Evolutionary conservation across 805 yeast genomes (phyloP).

Genomic region (Wickerhamomyces pijperi): DNA sequence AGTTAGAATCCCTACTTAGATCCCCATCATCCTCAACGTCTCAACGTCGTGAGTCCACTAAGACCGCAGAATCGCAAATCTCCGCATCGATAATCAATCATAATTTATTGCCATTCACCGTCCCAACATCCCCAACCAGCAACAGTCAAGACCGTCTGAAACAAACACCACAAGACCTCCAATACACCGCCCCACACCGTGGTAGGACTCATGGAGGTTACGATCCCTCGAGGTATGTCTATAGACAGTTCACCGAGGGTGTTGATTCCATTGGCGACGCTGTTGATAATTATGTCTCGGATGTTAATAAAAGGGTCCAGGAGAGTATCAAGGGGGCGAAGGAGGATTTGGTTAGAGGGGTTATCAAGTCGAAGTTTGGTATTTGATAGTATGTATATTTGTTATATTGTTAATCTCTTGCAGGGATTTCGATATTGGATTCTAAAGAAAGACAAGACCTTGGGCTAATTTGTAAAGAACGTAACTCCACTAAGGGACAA

Average conservation of each 20-base stretch:
- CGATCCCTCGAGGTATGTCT: constrained; percentile 27
- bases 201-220: constrained; percentile 24
- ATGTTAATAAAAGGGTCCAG: constrained; percentile 39
- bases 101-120: neutral
- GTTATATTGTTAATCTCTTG: too few species aligned
- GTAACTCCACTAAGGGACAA: too few species aligned
- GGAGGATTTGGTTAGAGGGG: constrained; percentile 36
- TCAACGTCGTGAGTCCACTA: constrained; percentile 11
- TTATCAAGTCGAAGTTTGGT: constrained; percentile 44
- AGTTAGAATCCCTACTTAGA: neutral
- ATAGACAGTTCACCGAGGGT: constrained; percentile 38
- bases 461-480: too few species aligned
- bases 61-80: constrained; percentile 46
- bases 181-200: constrained; percentile 39
- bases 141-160: too few species aligned
- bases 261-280: constrained; percentile 42
- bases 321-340: constrained; percentile 40
- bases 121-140: constrained; percentile 9
- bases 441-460: too few species aligned
- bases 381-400: too few species aligned
- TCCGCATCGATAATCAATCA: constrained; percentile 30
- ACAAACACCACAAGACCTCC: constrained; percentile 13
- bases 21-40: neutral
- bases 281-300: constrained; percentile 46
- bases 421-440: too few species aligned